A percentile compares a stretch with the other conserved stretches of the same genome.
Conservation (phyloP, 306 rosid genomes). For the Vachellia pachyceras region DNA sequence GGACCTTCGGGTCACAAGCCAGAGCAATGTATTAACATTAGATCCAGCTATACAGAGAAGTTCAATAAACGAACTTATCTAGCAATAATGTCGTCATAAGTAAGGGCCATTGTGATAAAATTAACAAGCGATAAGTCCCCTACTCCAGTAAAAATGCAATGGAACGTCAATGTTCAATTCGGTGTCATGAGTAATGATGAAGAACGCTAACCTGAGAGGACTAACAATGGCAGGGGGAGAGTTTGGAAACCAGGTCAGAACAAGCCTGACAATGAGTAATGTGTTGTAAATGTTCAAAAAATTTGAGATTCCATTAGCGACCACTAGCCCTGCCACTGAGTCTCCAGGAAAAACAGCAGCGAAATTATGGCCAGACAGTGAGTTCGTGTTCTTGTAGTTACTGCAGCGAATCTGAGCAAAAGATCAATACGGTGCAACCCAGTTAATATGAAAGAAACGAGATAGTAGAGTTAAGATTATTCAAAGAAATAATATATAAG, state of each 20-base stretch:
- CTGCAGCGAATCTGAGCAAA: slow-evolving; percentile 63
- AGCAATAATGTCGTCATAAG: neutral
- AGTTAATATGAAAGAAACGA: neutral
- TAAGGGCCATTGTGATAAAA: neutral
- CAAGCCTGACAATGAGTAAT: slow-evolving; percentile 82
- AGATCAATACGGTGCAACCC: slow-evolving; percentile 14
- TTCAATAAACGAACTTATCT: neutral
- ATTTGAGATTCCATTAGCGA: slow-evolving; percentile 74
- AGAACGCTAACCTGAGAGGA: slow-evolving; percentile 72
- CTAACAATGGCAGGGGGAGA: slow-evolving; percentile 82
- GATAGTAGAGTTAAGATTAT: neutral
- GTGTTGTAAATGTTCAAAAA: slow-evolving; percentile 92
- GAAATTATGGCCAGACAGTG: slow-evolving; percentile 58
- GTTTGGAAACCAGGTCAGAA: slow-evolving; percentile 94
- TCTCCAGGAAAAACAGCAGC: slow-evolving; percentile 94
- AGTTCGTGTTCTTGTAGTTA: slow-evolving; percentile 42
- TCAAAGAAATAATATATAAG: neutral
- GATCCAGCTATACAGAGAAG: neutral
- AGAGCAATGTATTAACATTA: neutral
- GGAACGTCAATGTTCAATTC: neutral
- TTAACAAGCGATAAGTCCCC: neutral
- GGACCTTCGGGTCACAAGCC: neutral
- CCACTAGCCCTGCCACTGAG: slow-evolving; percentile 85
- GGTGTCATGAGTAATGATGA: neutral
- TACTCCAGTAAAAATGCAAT: neutral